phyloP scores from a whole-genome alignment of 148 eudicot species.

The Cornus kousa region DNA sequence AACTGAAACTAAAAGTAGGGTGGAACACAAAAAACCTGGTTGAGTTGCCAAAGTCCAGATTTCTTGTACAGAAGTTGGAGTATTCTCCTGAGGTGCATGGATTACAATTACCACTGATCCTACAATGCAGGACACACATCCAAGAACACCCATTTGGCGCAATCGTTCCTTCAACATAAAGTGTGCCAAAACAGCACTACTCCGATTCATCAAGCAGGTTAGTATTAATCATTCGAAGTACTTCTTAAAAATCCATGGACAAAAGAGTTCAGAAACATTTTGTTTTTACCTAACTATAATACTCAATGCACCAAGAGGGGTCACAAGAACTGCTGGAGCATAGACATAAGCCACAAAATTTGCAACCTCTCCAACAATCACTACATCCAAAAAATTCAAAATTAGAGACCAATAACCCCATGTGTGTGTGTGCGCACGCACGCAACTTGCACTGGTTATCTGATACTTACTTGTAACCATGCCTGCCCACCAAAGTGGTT shows the following conservation, averaged over 20 bases:
- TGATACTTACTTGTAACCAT: conserved; percentile 63
- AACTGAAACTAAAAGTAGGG: background rate
- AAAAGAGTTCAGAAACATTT: conserved; percentile 14
- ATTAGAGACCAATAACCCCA: background rate
- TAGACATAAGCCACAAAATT: conserved; percentile 90
- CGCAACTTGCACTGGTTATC: conserved; percentile 2
- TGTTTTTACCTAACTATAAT: conserved; percentile 76
- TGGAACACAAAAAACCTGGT: conserved; percentile 50
- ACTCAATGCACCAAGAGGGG: conserved; percentile 96
- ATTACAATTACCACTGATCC: conserved; percentile 85
- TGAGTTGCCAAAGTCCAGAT: conserved; percentile 82
- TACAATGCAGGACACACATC: conserved; percentile 81
- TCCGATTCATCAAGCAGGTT: conserved; percentile 26
- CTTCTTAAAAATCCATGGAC: background rate
- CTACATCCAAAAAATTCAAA: conserved; percentile 37
- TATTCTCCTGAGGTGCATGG: conserved; percentile 86
- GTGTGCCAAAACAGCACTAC: conserved; percentile 92
- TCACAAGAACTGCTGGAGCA: conserved; percentile 98
- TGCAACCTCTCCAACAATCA: conserved; percentile 87
- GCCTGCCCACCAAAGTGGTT: conserved; percentile 97
- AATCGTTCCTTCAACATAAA: conserved; percentile 73
- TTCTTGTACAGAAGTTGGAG: conserved; percentile 70
- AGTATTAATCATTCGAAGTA: conserved; percentile 8
- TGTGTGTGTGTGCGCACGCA: background rate
- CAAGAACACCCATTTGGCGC: conserved; percentile 59